Conservation (phyloP, 108 stramenopile species). For the Fragilaria crotonensis region DNA sequence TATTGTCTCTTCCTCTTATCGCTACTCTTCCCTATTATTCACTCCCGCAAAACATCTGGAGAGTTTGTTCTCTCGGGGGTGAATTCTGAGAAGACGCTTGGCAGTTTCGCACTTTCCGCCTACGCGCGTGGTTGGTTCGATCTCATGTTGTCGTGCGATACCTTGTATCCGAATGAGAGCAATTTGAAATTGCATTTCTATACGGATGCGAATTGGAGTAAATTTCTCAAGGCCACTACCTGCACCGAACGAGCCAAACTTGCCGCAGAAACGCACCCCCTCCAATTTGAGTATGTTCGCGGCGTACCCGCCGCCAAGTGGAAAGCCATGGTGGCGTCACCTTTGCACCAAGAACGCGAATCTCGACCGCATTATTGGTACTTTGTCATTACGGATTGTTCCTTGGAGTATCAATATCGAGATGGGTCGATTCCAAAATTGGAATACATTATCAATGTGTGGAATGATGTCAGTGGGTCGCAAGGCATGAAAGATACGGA, state of each 20-base stretch:
- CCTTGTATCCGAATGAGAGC: slow-evolving; percentile 53
- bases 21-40: too few relatives aligned
- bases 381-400: slow-evolving; percentile 70
- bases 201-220: slow-evolving; percentile 59
- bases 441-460: slow-evolving; percentile 35
- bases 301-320: slow-evolving; percentile 12
- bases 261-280: slow-evolving; percentile 17
- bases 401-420: slow-evolving; percentile 52
- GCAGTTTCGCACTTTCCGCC: slow-evolving; percentile 59
- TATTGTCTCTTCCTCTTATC: too few relatives aligned
- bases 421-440: slow-evolving; percentile 49
- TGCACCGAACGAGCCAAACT: slow-evolving; percentile 52
- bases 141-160: slow-evolving; percentile 16
- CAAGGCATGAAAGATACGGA: not conserved
- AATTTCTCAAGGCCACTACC: slow-evolving; percentile 29
- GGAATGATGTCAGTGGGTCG: slow-evolving; percentile 12
- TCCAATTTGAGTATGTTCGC: slow-evolving; percentile 30
- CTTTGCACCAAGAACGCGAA: slow-evolving; percentile 22
- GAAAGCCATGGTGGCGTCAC: slow-evolving; percentile 20
- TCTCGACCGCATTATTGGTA: slow-evolving; percentile 58
- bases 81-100: slow-evolving; percentile 54
- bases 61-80: slow-evolving; percentile 50
- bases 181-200: slow-evolving; percentile 41
- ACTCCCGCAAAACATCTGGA: slow-evolving; percentile 46
- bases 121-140: slow-evolving; percentile 20